phyloP scores from a whole-genome alignment of 2,329 filamentous ascomycete genomes.

The Monosporascus sp. region DNA sequence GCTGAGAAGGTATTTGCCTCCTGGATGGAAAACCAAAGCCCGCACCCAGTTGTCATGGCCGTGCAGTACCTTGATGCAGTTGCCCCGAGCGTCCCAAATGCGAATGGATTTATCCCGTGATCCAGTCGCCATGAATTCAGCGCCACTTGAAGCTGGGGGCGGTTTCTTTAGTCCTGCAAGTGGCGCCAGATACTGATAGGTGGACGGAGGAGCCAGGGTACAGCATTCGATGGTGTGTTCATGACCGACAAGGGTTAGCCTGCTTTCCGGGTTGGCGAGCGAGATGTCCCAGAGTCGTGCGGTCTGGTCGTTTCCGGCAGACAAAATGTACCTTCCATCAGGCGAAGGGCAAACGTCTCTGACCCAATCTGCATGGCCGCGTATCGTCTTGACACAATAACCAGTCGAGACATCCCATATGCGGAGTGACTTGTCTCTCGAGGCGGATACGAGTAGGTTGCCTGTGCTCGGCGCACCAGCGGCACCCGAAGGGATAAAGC shows the following conservation, averaged over 20 bases:
- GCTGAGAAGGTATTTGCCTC: slow-evolving; percentile 83
- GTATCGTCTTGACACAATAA: slow-evolving; percentile 86
- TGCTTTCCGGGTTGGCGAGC: slow-evolving; percentile 62
- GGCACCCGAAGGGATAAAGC: slow-evolving; percentile 80
- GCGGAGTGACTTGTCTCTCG: slow-evolving; percentile 75
- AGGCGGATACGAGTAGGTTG: slow-evolving; percentile 81
- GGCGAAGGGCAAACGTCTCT: slow-evolving; percentile 76
- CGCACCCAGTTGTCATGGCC: slow-evolving; percentile 96
- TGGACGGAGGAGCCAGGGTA: slow-evolving; percentile 72
- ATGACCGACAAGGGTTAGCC: slow-evolving; percentile 76
- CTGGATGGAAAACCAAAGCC: slow-evolving; percentile 80
- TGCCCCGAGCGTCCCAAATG: slow-evolving; percentile 82
- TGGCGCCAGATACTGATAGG: slow-evolving; percentile 71
- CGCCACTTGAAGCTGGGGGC: slow-evolving; percentile 65
- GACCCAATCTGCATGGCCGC: slow-evolving; percentile 87
- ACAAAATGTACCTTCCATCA: slow-evolving; percentile 79
- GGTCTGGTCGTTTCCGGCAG: slow-evolving; percentile 76
- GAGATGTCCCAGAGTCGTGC: slow-evolving; percentile 81
- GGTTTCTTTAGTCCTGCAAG: slow-evolving; percentile 81
- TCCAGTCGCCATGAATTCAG: slow-evolving; percentile 86
- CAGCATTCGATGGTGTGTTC: slow-evolving; percentile 85
- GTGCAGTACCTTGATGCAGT: slow-evolving; percentile 73
- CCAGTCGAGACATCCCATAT: slow-evolving; percentile 94
- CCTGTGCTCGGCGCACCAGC: slow-evolving; percentile 73
- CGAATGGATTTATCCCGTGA: slow-evolving; percentile 87